Percentiles rank a stretch among this genome's conserved stretches.
These are phyloP conservation scores for Colletotrichum lupini DNA, from an alignment of 2,329 filamentous ascomycete genomes.

Conservation along the genomic window DNA sequence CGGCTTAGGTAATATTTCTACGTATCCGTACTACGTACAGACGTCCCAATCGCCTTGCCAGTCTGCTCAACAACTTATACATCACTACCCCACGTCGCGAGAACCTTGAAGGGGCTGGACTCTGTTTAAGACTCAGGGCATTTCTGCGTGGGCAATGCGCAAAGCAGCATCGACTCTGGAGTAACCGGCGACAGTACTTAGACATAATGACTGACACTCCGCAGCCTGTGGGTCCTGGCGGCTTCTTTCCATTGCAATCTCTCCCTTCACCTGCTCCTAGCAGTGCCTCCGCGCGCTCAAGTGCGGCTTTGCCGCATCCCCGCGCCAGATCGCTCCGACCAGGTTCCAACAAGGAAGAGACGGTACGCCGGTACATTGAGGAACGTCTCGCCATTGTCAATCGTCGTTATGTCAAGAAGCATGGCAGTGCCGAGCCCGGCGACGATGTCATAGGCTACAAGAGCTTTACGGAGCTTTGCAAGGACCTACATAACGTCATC, in stretches of 20 bases:
- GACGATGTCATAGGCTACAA: conserved; percentile 65
- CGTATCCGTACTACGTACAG: too few relatives aligned
- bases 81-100: neutral
- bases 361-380: conserved; percentile 68
- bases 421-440: conserved; percentile 54
- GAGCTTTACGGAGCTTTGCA: conserved; percentile 76
- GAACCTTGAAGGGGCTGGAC: neutral
- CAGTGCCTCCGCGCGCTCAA: conserved; percentile 53
- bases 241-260: conserved; percentile 59
- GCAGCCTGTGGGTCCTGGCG: conserved; percentile 50
- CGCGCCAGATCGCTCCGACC: conserved; percentile 62
- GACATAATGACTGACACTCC: conserved; percentile 42
- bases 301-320: conserved; percentile 62
- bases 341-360: conserved; percentile 70
- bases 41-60: neutral
- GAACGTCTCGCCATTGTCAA: conserved; percentile 63
- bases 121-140: neutral
- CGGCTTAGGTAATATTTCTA: too few relatives aligned
- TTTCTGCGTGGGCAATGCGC: conserved; percentile 12
- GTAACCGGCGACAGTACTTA: neutral
- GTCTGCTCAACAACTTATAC: neutral
- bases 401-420: conserved; percentile 71
- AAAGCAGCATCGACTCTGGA: conserved; percentile 25
- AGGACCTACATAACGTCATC: conserved; percentile 78
- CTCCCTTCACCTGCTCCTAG: conserved; percentile 68